phyloP scores from a whole-genome alignment of 108 stramenopile species.

The Fistulifera pelliculosa region DNA sequence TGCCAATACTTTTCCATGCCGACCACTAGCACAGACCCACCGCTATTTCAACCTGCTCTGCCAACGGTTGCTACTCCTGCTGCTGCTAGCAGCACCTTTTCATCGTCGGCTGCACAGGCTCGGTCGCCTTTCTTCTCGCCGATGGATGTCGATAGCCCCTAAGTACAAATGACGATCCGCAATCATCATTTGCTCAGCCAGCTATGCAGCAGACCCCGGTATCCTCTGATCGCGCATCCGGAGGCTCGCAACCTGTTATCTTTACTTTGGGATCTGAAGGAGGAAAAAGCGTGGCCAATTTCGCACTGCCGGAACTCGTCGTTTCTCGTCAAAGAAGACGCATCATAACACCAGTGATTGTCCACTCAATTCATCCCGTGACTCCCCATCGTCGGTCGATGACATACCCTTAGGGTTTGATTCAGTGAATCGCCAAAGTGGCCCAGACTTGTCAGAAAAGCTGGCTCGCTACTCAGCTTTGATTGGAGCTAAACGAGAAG shows the following conservation, averaged over 20 bases:
- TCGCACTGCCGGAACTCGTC: too few relatives aligned
- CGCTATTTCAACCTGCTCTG: neutral
- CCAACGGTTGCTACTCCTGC: conserved; percentile 8
- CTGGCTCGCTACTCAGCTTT: neutral
- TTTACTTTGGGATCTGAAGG: neutral
- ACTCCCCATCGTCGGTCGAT: too few relatives aligned
- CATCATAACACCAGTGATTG: too few relatives aligned
- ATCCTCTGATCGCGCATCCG: neutral
- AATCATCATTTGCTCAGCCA: neutral
- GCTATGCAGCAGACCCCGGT: neutral
- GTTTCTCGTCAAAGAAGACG: too few relatives aligned
- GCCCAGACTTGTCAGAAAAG: neutral
- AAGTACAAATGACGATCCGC: neutral
- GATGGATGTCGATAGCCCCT: conserved; percentile 6
- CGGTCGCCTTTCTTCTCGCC: conserved; percentile 1
- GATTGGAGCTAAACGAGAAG: conserved; percentile 25
- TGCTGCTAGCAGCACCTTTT: neutral
- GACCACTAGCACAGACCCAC: neutral
- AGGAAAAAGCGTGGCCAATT: too few relatives aligned
- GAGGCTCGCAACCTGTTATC: neutral
- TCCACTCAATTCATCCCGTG: too few relatives aligned
- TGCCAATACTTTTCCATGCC: neutral
- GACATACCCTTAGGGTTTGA: too few relatives aligned
- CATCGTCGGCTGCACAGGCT: neutral
- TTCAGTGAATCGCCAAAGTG: neutral